Evolutionary conservation across 2,329 filamentous ascomycete species (phyloP).

Genomic region (Aaosphaeria pasadenensis): DNA sequence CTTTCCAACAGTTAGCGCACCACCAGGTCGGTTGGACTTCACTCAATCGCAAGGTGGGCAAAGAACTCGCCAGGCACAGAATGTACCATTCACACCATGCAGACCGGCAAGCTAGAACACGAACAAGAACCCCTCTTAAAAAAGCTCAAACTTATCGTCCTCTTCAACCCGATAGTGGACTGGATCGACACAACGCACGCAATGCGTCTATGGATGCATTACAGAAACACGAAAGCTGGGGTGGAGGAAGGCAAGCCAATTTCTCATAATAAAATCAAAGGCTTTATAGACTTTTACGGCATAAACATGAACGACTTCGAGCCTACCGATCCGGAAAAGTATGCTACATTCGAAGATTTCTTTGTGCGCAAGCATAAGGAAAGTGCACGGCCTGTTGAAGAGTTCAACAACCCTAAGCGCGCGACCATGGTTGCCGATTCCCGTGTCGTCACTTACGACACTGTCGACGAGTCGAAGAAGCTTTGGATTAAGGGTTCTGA

Average conservation of each 20-base stretch:
- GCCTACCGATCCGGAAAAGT: conserved; percentile 33
- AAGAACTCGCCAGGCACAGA: conserved; percentile 1
- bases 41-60: conserved; percentile 3
- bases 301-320: conserved; percentile 41
- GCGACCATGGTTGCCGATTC: conserved; percentile 38
- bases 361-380: conserved; percentile 35
- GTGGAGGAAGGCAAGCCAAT: conserved; percentile 22
- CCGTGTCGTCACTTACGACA: conserved; percentile 37
- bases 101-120: not conserved
- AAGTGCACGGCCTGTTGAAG: conserved; percentile 27
- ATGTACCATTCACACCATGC: too few relatives aligned
- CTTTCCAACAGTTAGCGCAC: not conserved
- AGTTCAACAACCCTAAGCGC: conserved; percentile 16
- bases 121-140: conserved; percentile 33
- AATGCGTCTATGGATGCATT: conserved; percentile 38
- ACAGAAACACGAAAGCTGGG: conserved; percentile 31
- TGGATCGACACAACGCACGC: conserved; percentile 22
- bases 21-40: conserved; percentile 6
- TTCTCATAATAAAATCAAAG: conserved; percentile 35
- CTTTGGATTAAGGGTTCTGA: conserved; percentile 50
- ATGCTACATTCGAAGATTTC: conserved; percentile 39
- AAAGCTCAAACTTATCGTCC: conserved; percentile 41
- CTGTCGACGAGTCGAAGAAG: conserved; percentile 28
- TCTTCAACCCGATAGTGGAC: conserved; percentile 34
- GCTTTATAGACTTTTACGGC: conserved; percentile 36